Conservation (phyloP, 306 rosid genomes). For the Malus domestica region ASM211411v1 NC_041798.1:9891001-9891500, state of each 20-base stretch:
- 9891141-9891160: no score
- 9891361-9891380: conserved; percentile 34
- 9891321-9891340: conserved; percentile 19
- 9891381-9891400: conserved; percentile 21
- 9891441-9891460: not conserved
- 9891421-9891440: conserved; percentile 29
- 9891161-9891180: no score
- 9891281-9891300: conserved; percentile 15
- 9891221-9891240: no score
- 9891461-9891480: conserved; percentile 6
- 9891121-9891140: no score
- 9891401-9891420: conserved; percentile 32
- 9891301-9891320: not conserved
- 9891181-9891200: no score
- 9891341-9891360: conserved; percentile 17
- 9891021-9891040: no score
- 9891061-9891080: no score
- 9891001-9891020: no score
- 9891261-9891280: not conserved
- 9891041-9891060: no score
- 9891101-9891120: no score
- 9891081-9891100: no score
- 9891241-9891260: not conserved
- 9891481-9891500: conserved; percentile 28
- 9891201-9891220: no score